Conservation (phyloP, 1,284 basidiomycete genomes). For the Mrakiaceae sp. region DNA sequence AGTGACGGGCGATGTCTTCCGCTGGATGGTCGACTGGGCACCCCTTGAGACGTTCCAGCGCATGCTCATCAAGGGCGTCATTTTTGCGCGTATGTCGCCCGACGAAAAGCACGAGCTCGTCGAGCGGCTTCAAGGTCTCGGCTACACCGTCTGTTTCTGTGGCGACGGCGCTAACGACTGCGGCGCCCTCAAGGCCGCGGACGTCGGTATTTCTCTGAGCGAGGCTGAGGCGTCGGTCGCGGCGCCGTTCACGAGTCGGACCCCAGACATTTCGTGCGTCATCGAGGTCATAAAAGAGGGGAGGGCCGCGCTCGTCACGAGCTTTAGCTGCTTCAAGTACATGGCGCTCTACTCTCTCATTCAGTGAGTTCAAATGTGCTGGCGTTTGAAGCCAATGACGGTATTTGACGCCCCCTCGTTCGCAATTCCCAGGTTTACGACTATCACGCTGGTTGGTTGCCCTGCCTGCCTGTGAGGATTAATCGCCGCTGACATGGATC, state of each 20-base stretch:
- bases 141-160: slow-evolving; percentile 96
- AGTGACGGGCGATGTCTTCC: slow-evolving; percentile 92
- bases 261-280: slow-evolving; percentile 91
- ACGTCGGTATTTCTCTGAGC: slow-evolving; percentile 91
- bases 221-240: slow-evolving; percentile 99
- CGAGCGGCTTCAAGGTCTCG: slow-evolving; percentile 81
- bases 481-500: not conserved
- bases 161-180: slow-evolving; percentile 99
- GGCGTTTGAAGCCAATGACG: slow-evolving; percentile 36
- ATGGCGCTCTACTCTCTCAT: slow-evolving; percentile 91
- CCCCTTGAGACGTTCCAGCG: slow-evolving; percentile 86
- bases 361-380: slow-evolving; percentile 49
- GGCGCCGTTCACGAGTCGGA: slow-evolving; percentile 90
- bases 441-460: slow-evolving; percentile 54
- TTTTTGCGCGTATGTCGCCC: slow-evolving; percentile 98
- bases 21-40: slow-evolving; percentile 96
- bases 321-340: slow-evolving; percentile 99
- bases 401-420: not conserved
- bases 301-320: slow-evolving; percentile 86
- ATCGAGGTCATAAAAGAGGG: slow-evolving; percentile 95
- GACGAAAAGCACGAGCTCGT: slow-evolving; percentile 99
- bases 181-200: slow-evolving; percentile 94
- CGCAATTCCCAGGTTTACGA: slow-evolving; percentile 35
- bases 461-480: not conserved
- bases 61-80: slow-evolving; percentile 98